Percentiles rank a stretch among this genome's conserved stretches.
phyloP scores from a whole-genome alignment of 2,329 filamentous ascomycete species.

The Fonsecaea nubica region DNA sequence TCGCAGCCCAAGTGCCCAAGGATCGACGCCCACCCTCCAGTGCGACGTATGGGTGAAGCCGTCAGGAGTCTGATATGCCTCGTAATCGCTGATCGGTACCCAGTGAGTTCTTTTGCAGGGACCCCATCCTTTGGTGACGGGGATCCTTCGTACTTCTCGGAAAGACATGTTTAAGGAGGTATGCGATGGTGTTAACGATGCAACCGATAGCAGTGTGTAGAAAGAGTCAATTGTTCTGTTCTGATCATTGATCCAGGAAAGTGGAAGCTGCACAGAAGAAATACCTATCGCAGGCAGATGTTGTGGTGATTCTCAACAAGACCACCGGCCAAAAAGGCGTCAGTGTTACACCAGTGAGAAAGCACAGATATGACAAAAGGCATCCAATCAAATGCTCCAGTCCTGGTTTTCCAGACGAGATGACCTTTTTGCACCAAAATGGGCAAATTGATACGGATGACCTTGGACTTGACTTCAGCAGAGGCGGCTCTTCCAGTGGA shows the following conservation, averaged over 20 bases:
- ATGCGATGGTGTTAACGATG: background rate
- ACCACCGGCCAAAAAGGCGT: slow-evolving; percentile 2
- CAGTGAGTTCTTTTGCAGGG: slow-evolving; percentile 30
- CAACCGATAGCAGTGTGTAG: background rate
- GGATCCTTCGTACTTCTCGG: slow-evolving; percentile 19
- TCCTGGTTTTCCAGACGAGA: slow-evolving; percentile 1
- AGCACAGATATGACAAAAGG: slow-evolving; percentile 10
- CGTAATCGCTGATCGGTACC: slow-evolving; percentile 31
- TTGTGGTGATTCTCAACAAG: slow-evolving; percentile 3
- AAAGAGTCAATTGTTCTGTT: background rate
- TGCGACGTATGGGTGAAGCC: slow-evolving; percentile 19
- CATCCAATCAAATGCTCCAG: slow-evolving; percentile 10
- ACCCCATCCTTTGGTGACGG: slow-evolving; percentile 28
- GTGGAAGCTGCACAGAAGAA: background rate
- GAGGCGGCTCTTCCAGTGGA: background rate
- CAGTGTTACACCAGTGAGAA: slow-evolving; percentile 9
- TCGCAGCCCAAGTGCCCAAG: slow-evolving; percentile 14
- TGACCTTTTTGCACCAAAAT: slow-evolving; percentile 9
- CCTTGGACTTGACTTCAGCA: background rate
- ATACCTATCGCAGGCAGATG: slow-evolving; percentile 13
- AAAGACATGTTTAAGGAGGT: slow-evolving; percentile 11
- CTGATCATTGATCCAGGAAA: background rate
- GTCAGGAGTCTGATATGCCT: slow-evolving; percentile 13
- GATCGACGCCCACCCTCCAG: slow-evolving; percentile 23
- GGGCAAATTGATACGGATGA: slow-evolving; percentile 11